phyloP scores from a whole-genome alignment of 495 filamentous ascomycete species.

The Lineolata rhizophorae region DNA sequence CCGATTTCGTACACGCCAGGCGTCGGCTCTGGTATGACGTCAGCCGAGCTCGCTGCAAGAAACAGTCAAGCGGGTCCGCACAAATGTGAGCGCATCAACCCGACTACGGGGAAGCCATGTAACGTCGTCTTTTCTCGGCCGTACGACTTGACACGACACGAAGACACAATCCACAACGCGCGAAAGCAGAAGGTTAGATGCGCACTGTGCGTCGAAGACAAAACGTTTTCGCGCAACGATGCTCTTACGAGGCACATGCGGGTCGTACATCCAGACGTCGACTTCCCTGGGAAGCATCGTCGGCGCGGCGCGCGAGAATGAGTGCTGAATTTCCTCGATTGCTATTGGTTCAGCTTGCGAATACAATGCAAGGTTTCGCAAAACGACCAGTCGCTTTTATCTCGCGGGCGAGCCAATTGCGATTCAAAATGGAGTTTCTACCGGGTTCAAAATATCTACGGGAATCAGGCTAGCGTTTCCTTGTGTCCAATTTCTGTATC shows the following conservation, averaged over 20 bases:
- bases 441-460: too few relatives aligned
- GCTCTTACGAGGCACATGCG: constrained; percentile 81
- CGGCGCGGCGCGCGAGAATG: constrained; percentile 7
- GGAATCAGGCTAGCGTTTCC: too few relatives aligned
- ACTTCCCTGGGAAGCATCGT: constrained; percentile 45
- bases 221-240: constrained; percentile 87
- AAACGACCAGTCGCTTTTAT: too few relatives aligned
- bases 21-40: constrained; percentile 22
- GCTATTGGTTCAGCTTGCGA: too few relatives aligned
- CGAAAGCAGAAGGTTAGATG: constrained; percentile 92
- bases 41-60: constrained; percentile 27
- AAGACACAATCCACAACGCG: constrained; percentile 93
- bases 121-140: constrained; percentile 92
- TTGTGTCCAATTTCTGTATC: too few relatives aligned
- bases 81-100: constrained; percentile 79
- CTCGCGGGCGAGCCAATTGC: too few relatives aligned
- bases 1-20: constrained; percentile 15
- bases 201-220: constrained; percentile 86
- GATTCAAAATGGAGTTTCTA: too few relatives aligned
- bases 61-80: constrained; percentile 79
- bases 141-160: constrained; percentile 91
- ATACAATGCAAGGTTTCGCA: too few relatives aligned
- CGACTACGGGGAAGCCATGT: constrained; percentile 88
- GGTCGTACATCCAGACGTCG: constrained; percentile 70
- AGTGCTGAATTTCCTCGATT: too few relatives aligned